These are phyloP conservation scores for Rhodotorula sp. DNA, from an alignment of 1,284 basidiomycete species.

Conservation along the genomic window DNA sequence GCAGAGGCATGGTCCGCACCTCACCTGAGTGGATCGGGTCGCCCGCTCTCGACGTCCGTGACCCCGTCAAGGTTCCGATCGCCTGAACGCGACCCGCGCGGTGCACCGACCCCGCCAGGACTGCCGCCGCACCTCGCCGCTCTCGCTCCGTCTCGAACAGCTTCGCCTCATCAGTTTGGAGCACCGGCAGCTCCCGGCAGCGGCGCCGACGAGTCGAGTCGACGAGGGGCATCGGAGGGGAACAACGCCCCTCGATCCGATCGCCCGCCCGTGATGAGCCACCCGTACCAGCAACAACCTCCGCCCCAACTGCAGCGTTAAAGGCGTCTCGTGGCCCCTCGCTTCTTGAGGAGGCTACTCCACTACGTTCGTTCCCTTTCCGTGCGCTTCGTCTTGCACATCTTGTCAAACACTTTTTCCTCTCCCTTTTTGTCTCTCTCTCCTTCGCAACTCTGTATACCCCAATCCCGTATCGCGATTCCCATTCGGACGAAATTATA, in stretches of 20 bases:
- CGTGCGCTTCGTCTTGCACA: no score
- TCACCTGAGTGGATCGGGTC: not conserved
- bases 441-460: no score
- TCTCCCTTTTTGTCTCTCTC: no score
- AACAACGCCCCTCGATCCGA: not conserved
- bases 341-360: no score
- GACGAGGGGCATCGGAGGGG: slow-evolving; percentile 6
- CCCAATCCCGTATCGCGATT: no score
- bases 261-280: no score
- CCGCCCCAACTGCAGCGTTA: not conserved
- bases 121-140: not conserved
- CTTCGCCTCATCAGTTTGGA: not conserved
- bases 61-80: slow-evolving; percentile 13
- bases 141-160: not conserved
- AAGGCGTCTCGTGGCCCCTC: no score
- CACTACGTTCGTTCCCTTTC: no score
- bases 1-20: slow-evolving; percentile 34
- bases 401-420: no score
- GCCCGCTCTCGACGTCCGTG: slow-evolving; percentile 25
- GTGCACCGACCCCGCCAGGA: not conserved
- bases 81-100: slow-evolving; percentile 3
- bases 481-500: no score
- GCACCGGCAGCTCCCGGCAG: not conserved
- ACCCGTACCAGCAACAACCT: not conserved
- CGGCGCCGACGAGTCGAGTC: not conserved